These are phyloP conservation scores for Conringia planisiliqua DNA, from an alignment of 345 rosid genomes.

Conservation along the genomic window DNA sequence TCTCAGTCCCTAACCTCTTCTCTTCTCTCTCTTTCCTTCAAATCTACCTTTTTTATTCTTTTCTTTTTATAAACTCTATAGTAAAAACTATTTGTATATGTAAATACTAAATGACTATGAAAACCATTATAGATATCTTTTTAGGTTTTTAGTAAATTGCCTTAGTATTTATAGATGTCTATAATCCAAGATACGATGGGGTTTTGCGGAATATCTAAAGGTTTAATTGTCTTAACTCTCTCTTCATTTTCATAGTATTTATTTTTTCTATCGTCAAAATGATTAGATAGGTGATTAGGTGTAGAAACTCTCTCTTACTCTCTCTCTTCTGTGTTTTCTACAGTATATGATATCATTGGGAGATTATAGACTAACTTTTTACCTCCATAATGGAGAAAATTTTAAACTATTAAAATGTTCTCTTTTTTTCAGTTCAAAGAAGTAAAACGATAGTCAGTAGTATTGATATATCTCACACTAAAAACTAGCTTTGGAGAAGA, in stretches of 20 bases:
- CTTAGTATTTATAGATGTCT: neutral
- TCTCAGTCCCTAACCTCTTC: neutral
- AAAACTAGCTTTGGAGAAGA: neutral
- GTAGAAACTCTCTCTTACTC: neutral
- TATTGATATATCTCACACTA: neutral
- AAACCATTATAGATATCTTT: neutral
- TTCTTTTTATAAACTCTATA: neutral
- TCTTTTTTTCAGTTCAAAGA: neutral
- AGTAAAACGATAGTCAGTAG: neutral
- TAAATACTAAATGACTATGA: neutral
- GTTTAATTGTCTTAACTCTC: neutral
- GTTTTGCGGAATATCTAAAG: neutral
- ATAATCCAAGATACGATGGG: neutral
- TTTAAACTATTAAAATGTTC: neutral
- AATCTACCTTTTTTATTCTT: neutral
- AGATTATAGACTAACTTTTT: slow-evolving; percentile 12
- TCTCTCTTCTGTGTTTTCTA: neutral
- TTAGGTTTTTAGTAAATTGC: too few relatives aligned
- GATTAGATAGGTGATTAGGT: neutral
- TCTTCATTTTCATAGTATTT: neutral
- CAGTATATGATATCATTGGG: slow-evolving; percentile 4
- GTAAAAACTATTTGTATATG: neutral
- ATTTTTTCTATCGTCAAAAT: neutral
- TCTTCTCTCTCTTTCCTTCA: slow-evolving; percentile 15
- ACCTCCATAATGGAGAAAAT: neutral